Base-by-base conservation (phyloP, 495 filamentous ascomycete genomes). In the Penicillium salamii region DNA sequence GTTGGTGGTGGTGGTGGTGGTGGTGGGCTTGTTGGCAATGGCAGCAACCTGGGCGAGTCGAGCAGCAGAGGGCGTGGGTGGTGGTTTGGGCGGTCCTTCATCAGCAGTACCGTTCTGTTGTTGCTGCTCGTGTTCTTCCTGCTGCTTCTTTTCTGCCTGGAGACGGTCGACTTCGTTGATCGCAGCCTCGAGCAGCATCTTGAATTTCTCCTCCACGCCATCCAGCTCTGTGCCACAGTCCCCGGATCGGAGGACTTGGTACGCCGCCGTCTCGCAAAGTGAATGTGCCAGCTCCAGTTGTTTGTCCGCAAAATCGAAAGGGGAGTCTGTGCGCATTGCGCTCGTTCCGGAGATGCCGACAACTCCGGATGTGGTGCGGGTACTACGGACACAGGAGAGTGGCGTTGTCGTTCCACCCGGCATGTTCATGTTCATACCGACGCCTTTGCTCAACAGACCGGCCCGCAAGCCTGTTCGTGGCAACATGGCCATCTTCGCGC, bases 211-310 rank as follows among this genome's bases (percentile, higher is more conserved):
- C 59, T 85, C 81, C 35, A 90, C 86, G 21, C 81, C 82, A 11
- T 77, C 70, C 13, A 95, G 77, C 68, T 95, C 88, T 17, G 79
- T 75, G 14, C 70, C 74, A 66, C 91, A 96, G 50, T 91, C 84
- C 17, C 90, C 91, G 44, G 88, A 83, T 17, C 91, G 81, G 11
- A 96, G 76, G 48, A 95, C 89, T 61, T 93, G 88, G 63, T 92
- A 90, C 2, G 91, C 91, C 12, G 82, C 91, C 43, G 83, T 81
- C 67, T 95, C 91, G 65, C 88, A 95, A 58, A 90, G 78, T 38
- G 75, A 78, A 60, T 95, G 88, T 11, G 86, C 86, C 43, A 80
- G 78, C 58, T 96, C 89, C 41, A 96, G 73, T 1, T 82, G 78
- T 59, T 83, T 85, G 56, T 95, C 91, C 1, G 88, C 71, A 35